phyloP scores from a whole-genome alignment of 257 asterid genomes.

The Solanum pinnatisectum region DNA sequence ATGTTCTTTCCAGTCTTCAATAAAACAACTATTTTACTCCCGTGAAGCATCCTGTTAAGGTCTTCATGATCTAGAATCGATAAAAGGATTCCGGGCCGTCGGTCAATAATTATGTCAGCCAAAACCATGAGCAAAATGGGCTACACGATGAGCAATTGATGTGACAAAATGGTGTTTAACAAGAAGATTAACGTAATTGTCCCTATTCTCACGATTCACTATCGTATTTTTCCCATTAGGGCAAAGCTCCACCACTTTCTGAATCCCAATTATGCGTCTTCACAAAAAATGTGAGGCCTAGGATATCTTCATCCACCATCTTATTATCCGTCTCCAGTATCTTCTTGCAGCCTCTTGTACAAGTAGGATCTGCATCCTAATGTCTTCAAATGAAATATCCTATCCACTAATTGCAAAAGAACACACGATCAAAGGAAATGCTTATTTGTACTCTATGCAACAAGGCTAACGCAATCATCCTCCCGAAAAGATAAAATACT shows the following conservation, averaged over 20 bases:
- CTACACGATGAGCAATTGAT: constrained; percentile 50
- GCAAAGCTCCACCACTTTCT: neutral
- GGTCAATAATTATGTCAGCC: constrained; percentile 34
- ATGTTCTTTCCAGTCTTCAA: constrained; percentile 87
- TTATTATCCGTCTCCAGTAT: neutral
- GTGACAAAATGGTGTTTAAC: constrained; percentile 45
- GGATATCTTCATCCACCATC: neutral
- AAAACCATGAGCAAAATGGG: constrained; percentile 56
- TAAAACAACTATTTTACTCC: constrained; percentile 55
- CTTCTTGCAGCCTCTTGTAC: neutral
- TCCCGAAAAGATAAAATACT: constrained; percentile 35
- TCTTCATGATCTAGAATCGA: constrained; percentile 60
- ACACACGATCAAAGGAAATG: neutral
- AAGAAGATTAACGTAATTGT: neutral
- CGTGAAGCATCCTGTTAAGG: constrained; percentile 63
- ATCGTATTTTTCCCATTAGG: neutral
- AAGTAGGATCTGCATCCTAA: neutral
- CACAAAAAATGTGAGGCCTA: neutral
- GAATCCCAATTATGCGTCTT: neutral
- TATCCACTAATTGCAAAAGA: neutral
- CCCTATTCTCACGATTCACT: neutral
- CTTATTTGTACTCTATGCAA: neutral
- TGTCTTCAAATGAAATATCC: neutral
- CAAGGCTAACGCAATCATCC: neutral
- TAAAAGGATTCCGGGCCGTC: constrained; percentile 39